Percentiles rank a stretch among this genome's conserved stretches.
Conservation (phyloP, 1,139 yeast species). For the Waltiozyma solani region DNA sequence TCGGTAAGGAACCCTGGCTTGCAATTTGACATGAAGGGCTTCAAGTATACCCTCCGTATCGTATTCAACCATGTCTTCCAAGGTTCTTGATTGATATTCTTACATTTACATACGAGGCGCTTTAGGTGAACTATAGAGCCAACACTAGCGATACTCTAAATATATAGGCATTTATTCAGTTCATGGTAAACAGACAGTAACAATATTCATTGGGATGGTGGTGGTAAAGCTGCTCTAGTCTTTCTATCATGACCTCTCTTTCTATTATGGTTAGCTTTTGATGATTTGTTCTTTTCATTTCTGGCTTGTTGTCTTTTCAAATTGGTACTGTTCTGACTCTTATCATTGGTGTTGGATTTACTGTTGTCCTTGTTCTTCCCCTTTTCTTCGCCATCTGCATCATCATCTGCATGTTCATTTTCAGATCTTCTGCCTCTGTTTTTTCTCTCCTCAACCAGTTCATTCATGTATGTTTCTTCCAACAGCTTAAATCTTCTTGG, state of each 20-base stretch:
- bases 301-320: conserved; percentile 28
- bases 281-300: conserved; percentile 48
- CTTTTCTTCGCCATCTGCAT: neutral
- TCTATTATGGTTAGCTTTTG: conserved; percentile 53
- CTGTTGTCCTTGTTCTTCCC: neutral
- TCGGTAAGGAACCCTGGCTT: too few species aligned
- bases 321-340: neutral
- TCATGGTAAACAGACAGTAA: too few species aligned
- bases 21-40: too few species aligned
- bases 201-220: too few species aligned
- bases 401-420: neutral
- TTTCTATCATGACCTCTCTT: conserved; percentile 53
- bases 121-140: too few species aligned
- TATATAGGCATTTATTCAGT: too few species aligned
- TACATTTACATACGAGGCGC: too few species aligned
- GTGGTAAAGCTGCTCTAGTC: conserved; percentile 22
- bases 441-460: conserved; percentile 2
- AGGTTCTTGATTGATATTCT: too few species aligned
- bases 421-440: conserved; percentile 2
- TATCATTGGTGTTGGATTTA: neutral
- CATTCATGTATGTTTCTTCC: conserved; percentile 46
- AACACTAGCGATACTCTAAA: too few species aligned
- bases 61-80: too few species aligned
- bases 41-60: too few species aligned
- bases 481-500: conserved; percentile 50